A percentile compares a stretch with the other conserved stretches of the same genome.
Evolutionary conservation across 2,329 filamentous ascomycete species (phyloP).

Genomic region (Fusarium tuaranense): DNA sequence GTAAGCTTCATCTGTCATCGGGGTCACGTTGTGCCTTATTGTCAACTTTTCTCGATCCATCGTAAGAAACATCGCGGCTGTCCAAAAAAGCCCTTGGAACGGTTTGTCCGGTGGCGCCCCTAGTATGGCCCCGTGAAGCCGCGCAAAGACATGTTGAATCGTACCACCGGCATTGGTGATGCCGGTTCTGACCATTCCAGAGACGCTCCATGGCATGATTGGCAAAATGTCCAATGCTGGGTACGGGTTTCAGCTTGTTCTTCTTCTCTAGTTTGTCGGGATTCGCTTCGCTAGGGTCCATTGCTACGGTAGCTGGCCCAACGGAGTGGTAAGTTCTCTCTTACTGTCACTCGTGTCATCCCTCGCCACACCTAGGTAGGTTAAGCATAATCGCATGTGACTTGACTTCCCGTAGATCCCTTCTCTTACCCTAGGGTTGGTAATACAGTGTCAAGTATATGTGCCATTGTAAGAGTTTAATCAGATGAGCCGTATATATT

Average conservation of each 20-base stretch:
- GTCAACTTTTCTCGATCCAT: neutral
- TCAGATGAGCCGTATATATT: neutral
- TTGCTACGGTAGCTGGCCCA: neutral
- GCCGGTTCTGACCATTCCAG: slow-evolving; percentile 27
- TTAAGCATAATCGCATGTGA: slow-evolving; percentile 2
- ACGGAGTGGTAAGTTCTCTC: neutral
- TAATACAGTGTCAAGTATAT: neutral
- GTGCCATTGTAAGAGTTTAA: neutral
- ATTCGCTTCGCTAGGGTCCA: neutral
- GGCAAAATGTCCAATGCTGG: neutral
- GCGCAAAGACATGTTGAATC: slow-evolving; percentile 14
- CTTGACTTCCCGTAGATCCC: neutral
- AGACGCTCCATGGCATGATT: slow-evolving; percentile 14
- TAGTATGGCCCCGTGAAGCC: slow-evolving; percentile 11
- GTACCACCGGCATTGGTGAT: slow-evolving; percentile 16
- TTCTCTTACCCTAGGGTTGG: neutral
- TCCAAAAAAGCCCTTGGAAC: neutral
- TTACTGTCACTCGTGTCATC: neutral
- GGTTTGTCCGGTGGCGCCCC: slow-evolving; percentile 28
- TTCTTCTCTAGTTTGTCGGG: neutral
- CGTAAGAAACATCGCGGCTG: neutral
- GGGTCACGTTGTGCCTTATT: neutral
- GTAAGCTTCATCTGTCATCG: neutral
- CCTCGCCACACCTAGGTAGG: neutral
- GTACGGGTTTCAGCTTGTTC: neutral